A percentile compares a stretch with the other conserved stretches of the same genome.
Conservation (phyloP, 2,329 filamentous ascomycete species). For the Hypomyces rosellus region DNA sequence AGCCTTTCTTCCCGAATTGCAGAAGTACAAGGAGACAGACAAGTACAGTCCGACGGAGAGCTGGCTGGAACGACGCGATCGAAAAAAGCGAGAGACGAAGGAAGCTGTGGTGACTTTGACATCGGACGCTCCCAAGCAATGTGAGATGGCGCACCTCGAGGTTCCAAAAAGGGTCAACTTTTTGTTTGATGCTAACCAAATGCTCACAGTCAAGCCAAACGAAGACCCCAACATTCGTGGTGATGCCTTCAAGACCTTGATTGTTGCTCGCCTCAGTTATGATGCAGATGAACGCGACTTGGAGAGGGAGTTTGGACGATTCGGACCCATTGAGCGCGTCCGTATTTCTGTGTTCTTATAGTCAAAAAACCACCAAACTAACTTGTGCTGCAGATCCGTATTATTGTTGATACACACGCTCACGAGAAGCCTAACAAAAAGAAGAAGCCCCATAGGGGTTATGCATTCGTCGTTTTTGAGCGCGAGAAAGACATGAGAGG, state of each 20-base stretch:
- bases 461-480: conserved; percentile 96
- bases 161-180: too few relatives aligned
- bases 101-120: conserved; percentile 57
- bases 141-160: conserved; percentile 35
- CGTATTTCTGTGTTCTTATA: conserved; percentile 20
- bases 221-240: conserved; percentile 86
- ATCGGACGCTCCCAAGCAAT: conserved; percentile 57
- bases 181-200: conserved; percentile 10
- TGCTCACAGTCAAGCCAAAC: conserved; percentile 62
- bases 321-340: conserved; percentile 89
- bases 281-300: conserved; percentile 84
- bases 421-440: conserved; percentile 67
- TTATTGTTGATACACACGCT: conserved; percentile 71
- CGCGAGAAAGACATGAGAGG: conserved; percentile 99
- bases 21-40: conserved; percentile 72
- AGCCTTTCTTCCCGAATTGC: conserved; percentile 64
- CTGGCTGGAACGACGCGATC: conserved; percentile 83
- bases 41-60: conserved; percentile 80
- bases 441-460: conserved; percentile 77
- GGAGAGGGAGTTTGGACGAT: conserved; percentile 87
- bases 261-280: conserved; percentile 85
- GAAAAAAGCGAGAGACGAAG: conserved; percentile 75
- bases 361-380: background rate
- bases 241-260: conserved; percentile 91
- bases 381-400: conserved; percentile 61